Percentiles rank a stretch among this genome's conserved stretches.
phyloP scores from a whole-genome alignment of 495 filamentous ascomycete genomes.

The Coniosporium apollinis region DNA sequence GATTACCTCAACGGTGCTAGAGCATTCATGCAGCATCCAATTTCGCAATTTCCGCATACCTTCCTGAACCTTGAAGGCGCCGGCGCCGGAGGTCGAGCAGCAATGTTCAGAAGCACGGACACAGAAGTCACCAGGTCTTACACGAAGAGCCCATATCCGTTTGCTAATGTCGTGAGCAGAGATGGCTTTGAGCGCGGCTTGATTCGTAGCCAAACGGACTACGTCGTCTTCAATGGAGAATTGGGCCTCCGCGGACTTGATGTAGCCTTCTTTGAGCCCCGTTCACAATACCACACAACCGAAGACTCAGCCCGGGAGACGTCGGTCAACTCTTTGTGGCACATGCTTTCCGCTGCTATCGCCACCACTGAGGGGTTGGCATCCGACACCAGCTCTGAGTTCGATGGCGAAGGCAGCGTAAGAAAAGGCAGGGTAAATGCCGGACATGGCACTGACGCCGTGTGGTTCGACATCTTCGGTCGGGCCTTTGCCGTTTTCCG shows the following conservation, averaged over 20 bases:
- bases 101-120: constrained; percentile 73
- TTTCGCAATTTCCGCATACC: constrained; percentile 57
- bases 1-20: constrained; percentile 81
- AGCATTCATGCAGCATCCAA: constrained; percentile 68
- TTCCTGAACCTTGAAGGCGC: constrained; percentile 94
- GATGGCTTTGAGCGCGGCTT: constrained; percentile 70
- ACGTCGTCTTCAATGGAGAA: constrained; percentile 64
- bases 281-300: constrained; percentile 78
- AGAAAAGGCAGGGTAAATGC: constrained; percentile 48
- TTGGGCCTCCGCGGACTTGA: constrained; percentile 79
- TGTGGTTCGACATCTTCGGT: constrained; percentile 94
- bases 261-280: constrained; percentile 75
- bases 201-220: constrained; percentile 78
- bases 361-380: constrained; percentile 54
- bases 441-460: constrained; percentile 50
- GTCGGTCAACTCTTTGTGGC: constrained; percentile 54
- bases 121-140: constrained; percentile 73
- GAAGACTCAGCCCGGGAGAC: constrained; percentile 71
- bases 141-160: constrained; percentile 51
- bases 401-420: constrained; percentile 41
- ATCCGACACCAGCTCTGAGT: constrained; percentile 47
- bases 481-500: constrained; percentile 60
- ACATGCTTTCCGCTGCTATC: constrained; percentile 77
- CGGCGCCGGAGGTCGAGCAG: constrained; percentile 80
- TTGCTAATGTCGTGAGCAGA: constrained; percentile 61